These are phyloP conservation scores for Geotrichum cucujoidarum DNA, from an alignment of 1,139 yeast species.

Conservation along the genomic window DNA sequence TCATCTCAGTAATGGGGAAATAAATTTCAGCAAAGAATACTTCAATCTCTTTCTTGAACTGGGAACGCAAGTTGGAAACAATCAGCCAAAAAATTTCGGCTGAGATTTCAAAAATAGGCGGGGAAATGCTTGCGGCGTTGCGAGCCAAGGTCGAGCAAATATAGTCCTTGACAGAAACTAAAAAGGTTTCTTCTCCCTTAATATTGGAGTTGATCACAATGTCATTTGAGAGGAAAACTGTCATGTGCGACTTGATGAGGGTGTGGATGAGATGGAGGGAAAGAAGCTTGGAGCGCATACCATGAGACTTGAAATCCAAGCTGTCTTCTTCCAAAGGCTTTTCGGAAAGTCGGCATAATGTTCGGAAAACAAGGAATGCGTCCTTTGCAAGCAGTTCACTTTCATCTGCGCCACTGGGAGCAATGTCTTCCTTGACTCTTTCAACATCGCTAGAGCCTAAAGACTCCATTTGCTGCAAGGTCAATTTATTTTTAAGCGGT, in stretches of 20 bases:
- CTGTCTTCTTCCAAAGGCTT: slow-evolving; percentile 68
- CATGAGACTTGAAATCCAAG: slow-evolving; percentile 83
- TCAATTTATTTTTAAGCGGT: slow-evolving; percentile 22
- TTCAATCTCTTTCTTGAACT: slow-evolving; percentile 87
- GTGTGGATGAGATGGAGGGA: slow-evolving; percentile 86
- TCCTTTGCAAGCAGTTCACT: slow-evolving; percentile 76
- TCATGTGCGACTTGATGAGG: slow-evolving; percentile 78
- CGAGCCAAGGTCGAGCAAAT: slow-evolving; percentile 76
- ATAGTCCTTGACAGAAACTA: slow-evolving; percentile 80
- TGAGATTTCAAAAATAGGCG: slow-evolving; percentile 88
- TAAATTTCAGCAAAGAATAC: slow-evolving; percentile 90
- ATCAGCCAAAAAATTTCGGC: slow-evolving; percentile 91
- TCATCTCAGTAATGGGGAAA: slow-evolving; percentile 90
- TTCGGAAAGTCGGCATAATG: slow-evolving; percentile 88
- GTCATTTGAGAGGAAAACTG: slow-evolving; percentile 64
- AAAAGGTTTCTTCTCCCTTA: slow-evolving; percentile 58
- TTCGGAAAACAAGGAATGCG: slow-evolving; percentile 86
- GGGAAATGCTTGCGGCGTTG: slow-evolving; percentile 87
- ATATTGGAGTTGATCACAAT: slow-evolving; percentile 57
- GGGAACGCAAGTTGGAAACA: slow-evolving; percentile 74
- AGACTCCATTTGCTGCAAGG: slow-evolving; percentile 27
- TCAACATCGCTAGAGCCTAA: slow-evolving; percentile 24
- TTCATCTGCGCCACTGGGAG: slow-evolving; percentile 36
- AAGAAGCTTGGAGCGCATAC: slow-evolving; percentile 82
- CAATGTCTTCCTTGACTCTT: slow-evolving; percentile 27